Evolutionary conservation across 23 red algal genomes (phyloP), one percentile per base, ranked within the genome.

Genomic region (Gracilaria vermiculophylla): DNA sequence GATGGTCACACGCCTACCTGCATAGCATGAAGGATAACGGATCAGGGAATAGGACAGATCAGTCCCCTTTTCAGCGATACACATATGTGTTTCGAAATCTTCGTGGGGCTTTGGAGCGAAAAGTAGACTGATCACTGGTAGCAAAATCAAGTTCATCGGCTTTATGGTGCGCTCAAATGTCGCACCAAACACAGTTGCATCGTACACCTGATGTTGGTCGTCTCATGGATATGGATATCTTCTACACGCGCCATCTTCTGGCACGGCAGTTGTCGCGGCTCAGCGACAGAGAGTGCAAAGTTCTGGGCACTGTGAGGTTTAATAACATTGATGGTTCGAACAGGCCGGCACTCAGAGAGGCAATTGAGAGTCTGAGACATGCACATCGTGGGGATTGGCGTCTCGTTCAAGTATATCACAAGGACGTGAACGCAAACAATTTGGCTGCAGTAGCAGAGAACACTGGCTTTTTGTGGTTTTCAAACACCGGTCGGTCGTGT

Each of bases 41-140:
- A 3, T 76, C 71, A 16, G 71, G 71, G 15, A 76, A 48, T 49
- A 76, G 50, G 39, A 13, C 36, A 3, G 27, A 40, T 3, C 36
- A 49, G 21, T 16, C 43, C 2, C 71, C 71, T 3, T 35, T 76
- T 6, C 16, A 52, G 27, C 35, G 71, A 53, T 76, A 76, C 39
- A 76, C 71, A 32, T 7, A 49, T 49, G 6, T 48, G 21, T 49
- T 76, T 49, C 33, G 71, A 27, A 53, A 76, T 25, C 71, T 76
- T 5, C 71, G 71, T 15, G 43, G 71, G 6, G 43, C 71, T 76
- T 35, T 76, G 34, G 71, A 76, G 37, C 42, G 48, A 24, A 76
- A 76, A 49, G 21, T 76, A n/a, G 71, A 53, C 27, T 4, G 64
- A 4, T 17, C 8, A 32, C 17, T 70, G 21, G 64, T 31, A 24